A percentile compares a stretch with the other conserved stretches of the same genome.
These are phyloP conservation scores for Boletus rex-veris DNA, from an alignment of 768 basidiomycete species.

Conservation along the genomic window DNA sequence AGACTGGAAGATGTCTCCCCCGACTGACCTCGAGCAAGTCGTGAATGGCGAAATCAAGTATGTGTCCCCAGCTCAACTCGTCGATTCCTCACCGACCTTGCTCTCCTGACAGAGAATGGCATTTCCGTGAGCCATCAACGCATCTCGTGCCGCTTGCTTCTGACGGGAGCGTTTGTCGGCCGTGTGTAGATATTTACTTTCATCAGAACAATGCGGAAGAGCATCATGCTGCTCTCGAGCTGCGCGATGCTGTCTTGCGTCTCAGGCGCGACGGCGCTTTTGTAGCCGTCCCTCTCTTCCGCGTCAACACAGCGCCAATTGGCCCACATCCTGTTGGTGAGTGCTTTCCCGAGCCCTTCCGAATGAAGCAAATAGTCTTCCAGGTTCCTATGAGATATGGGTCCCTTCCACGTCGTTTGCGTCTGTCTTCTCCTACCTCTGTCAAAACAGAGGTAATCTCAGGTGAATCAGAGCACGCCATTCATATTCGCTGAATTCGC, in stretches of 20 bases:
- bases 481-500: not conserved
- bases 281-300: conserved; percentile 71
- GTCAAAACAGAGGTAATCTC: conserved; percentile 59
- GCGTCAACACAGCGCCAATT: conserved; percentile 64
- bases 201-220: conserved; percentile 61
- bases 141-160: not conserved
- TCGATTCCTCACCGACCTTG: not conserved
- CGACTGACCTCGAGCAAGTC: conserved; percentile 54
- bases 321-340: conserved; percentile 76
- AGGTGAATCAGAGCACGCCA: conserved; percentile 44
- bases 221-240: conserved; percentile 59
- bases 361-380: not conserved
- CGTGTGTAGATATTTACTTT: conserved; percentile 68
- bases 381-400: conserved; percentile 84
- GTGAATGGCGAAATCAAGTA: conserved; percentile 63
- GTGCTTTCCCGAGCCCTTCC: conserved; percentile 16
- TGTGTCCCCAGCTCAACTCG: conserved; percentile 21
- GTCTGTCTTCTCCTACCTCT: conserved; percentile 74
- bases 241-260: conserved; percentile 68
- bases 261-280: conserved; percentile 74
- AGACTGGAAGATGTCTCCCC: no score
- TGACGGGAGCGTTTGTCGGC: not conserved
- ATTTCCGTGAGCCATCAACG: conserved; percentile 54
- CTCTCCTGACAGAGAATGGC: conserved; percentile 60
- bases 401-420: conserved; percentile 70